phyloP scores from a whole-genome alignment of 495 filamentous ascomycete species.

The Thermochaetoides thermophila region DNA sequence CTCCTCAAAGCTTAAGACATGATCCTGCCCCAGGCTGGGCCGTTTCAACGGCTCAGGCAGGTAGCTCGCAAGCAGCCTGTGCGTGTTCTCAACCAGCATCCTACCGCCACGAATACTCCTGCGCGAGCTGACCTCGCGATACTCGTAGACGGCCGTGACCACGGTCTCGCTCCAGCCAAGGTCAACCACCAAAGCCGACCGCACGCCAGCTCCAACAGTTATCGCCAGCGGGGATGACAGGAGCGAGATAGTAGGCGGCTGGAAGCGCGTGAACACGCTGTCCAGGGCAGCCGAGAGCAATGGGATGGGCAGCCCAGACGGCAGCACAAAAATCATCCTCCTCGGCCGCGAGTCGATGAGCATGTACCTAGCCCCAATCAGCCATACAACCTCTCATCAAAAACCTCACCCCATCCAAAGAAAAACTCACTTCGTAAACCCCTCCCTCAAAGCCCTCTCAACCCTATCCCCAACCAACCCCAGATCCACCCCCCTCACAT shows the following conservation, averaged over 20 bases:
- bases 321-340: constrained; percentile 54
- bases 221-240: constrained; percentile 58
- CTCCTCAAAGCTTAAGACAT: constrained; percentile 48
- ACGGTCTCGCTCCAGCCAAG: constrained; percentile 84
- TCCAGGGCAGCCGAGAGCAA: constrained; percentile 60
- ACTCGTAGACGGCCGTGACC: constrained; percentile 74
- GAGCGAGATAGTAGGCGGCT: constrained; percentile 67
- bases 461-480: constrained; percentile 77
- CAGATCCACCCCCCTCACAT: constrained; percentile 56
- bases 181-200: constrained; percentile 70
- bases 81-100: constrained; percentile 51
- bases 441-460: constrained; percentile 67
- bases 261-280: constrained; percentile 64
- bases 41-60: constrained; percentile 11
- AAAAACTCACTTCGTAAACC: constrained; percentile 53
- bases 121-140: constrained; percentile 53
- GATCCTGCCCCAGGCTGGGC: constrained; percentile 7
- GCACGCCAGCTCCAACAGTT: constrained; percentile 63
- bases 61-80: constrained; percentile 39
- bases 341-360: constrained; percentile 65
- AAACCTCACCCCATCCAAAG: neutral
- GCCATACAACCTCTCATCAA: neutral
- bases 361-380: constrained; percentile 42
- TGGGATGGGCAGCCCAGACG: constrained; percentile 63
- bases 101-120: constrained; percentile 63